Evolutionary conservation across 768 basidiomycete genomes (phyloP), one percentile per base, ranked within the genome.

Genomic region (Ephemerocybe angulata): DNA sequence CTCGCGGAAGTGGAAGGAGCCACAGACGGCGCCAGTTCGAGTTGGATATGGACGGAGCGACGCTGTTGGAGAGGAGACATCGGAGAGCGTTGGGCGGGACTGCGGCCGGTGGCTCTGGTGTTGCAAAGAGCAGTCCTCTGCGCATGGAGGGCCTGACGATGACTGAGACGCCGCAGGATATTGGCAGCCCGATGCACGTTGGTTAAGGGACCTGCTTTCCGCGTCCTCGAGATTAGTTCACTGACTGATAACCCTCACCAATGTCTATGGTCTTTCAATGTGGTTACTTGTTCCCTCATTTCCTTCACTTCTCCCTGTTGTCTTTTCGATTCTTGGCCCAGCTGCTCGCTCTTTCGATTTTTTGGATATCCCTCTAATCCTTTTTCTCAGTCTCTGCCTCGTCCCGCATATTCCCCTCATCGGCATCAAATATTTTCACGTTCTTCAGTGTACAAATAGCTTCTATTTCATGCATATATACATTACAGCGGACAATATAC

Each of bases 31-130:
- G 48, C 12, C 49, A 51, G 31, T 99, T 99, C 64, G 91, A 98
- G 66, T 79, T 99, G 54, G 88, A 93, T 65, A 72, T 99, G 50
- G 83, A 89, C 61, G 85, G 80, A 55, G 92, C 97, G 22, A 98
- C 96, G 3, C 71, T 98, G 1, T 77, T 98, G 5, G 93, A 90
- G 12, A 72, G 88, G 60, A 72, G 90, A 55, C 84, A 84, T 60
- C 77, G 61, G 41, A 64, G 56, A 53, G 55, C 62, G 52, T 44
- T 63, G 35, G 41, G 31, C 52, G 37, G 58, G 40, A 63, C 65
- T 30, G 56, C 55, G 27, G 15, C 24, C 19, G 30, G 33, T 29
- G 31, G 13, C 4, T 28, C 25, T 19, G 49, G 27, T 6, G 27
- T 44, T 19, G 21, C 52, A 10, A 43, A 55, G 58, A 50, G 48